phyloP scores from a whole-genome alignment of 1,139 yeast species.

The Suhomyces taliae region DNA sequence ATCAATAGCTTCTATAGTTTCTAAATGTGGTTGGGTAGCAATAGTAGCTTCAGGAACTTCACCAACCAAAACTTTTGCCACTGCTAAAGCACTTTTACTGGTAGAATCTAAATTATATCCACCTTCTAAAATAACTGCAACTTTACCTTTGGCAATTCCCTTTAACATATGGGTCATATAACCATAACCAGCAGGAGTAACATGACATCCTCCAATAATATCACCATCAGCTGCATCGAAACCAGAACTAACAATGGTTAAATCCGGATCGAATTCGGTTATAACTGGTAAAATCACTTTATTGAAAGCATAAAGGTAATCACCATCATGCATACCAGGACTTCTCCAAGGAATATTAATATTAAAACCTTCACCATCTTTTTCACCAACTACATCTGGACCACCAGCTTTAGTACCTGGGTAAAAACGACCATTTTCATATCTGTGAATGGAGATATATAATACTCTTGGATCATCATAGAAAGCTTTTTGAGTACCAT shows the following conservation, averaged over 20 bases:
- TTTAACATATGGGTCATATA: slow-evolving; percentile 93
- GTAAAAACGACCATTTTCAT: slow-evolving; percentile 87
- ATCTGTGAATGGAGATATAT: slow-evolving; percentile 88
- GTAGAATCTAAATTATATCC: slow-evolving; percentile 94
- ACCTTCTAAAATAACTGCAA: slow-evolving; percentile 92
- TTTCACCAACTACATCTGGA: slow-evolving; percentile 78
- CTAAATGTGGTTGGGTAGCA: slow-evolving; percentile 63
- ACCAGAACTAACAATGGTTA: slow-evolving; percentile 90
- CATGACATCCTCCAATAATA: slow-evolving; percentile 96
- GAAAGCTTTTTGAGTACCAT: slow-evolving; percentile 95
- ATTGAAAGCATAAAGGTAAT: slow-evolving; percentile 88
- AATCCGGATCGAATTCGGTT: slow-evolving; percentile 86
- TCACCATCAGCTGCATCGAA: slow-evolving; percentile 99
- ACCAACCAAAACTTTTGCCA: slow-evolving; percentile 86
- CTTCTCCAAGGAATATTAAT: slow-evolving; percentile 93
- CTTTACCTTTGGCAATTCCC: slow-evolving; percentile 80
- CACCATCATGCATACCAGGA: slow-evolving; percentile 96
- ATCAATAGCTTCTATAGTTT: slow-evolving; percentile 82
- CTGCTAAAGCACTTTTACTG: slow-evolving; percentile 87
- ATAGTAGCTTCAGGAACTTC: slow-evolving; percentile 87
- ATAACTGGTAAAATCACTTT: slow-evolving; percentile 89
- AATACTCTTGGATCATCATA: slow-evolving; percentile 86
- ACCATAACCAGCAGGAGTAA: slow-evolving; percentile 93
- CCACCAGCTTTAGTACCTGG: slow-evolving; percentile 90
- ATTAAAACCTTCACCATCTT: slow-evolving; percentile 80